Percentiles rank a stretch among this genome's conserved stretches.
Evolutionary conservation across 2,329 filamentous ascomycete genomes (phyloP).

Genomic region (Leptographium flavum): DNA sequence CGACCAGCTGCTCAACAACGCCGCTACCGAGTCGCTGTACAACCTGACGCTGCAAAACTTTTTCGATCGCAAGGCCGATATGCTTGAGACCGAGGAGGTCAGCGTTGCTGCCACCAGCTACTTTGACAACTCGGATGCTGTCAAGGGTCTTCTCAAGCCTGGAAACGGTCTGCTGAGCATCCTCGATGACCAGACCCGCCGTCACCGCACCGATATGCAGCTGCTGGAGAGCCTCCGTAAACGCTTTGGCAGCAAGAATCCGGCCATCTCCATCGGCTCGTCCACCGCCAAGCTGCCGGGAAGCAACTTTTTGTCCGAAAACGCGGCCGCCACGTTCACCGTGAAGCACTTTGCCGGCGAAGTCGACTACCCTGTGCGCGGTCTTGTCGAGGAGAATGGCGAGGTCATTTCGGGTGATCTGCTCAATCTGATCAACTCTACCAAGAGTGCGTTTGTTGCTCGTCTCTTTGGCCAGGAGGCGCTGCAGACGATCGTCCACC

Average conservation of each 20-base stretch:
- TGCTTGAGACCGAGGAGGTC: slow-evolving; percentile 89
- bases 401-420: slow-evolving; percentile 92
- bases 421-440: slow-evolving; percentile 82
- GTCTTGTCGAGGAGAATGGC: slow-evolving; percentile 85
- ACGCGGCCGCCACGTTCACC: slow-evolving; percentile 67
- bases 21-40: slow-evolving; percentile 82
- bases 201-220: slow-evolving; percentile 77
- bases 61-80: slow-evolving; percentile 85
- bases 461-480: slow-evolving; percentile 95
- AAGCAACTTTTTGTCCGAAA: slow-evolving; percentile 80
- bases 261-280: slow-evolving; percentile 67
- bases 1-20: slow-evolving; percentile 90
- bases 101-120: slow-evolving; percentile 84
- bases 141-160: slow-evolving; percentile 79
- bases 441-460: slow-evolving; percentile 76
- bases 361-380: slow-evolving; percentile 81
- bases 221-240: slow-evolving; percentile 82
- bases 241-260: slow-evolving; percentile 88
- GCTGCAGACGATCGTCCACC: slow-evolving; percentile 83
- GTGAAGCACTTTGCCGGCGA: slow-evolving; percentile 94
- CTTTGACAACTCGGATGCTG: slow-evolving; percentile 93
- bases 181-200: slow-evolving; percentile 85
- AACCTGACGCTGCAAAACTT: slow-evolving; percentile 91
- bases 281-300: slow-evolving; percentile 66
- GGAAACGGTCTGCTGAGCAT: slow-evolving; percentile 91